These are phyloP conservation scores for Fusarium odoratissimum DNA, from an alignment of 2,329 filamentous ascomycete genomes.

Conservation along the genomic window DNA sequence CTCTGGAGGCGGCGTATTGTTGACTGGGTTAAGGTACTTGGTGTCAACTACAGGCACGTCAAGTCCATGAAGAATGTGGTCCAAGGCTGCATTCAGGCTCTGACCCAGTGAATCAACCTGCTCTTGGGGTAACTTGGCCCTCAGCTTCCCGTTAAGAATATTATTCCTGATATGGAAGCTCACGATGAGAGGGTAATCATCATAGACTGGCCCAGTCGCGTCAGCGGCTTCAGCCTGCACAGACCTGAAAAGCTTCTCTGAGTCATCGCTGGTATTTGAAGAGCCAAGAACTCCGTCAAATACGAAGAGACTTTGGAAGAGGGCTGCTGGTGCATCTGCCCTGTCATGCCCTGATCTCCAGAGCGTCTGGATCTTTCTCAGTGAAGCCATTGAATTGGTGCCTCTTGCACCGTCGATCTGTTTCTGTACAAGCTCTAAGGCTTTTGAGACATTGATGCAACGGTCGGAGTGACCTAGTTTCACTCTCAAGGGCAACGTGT, in stretches of 20 bases:
- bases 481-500: constrained; percentile 12
- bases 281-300: constrained; percentile 15
- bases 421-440: background rate
- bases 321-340: background rate
- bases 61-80: background rate
- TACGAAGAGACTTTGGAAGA: constrained; percentile 29
- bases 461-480: background rate
- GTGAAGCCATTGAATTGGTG: constrained; percentile 15
- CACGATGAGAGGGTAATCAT: constrained; percentile 25
- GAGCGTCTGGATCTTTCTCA: constrained; percentile 11
- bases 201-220: background rate
- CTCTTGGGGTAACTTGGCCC: background rate
- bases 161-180: constrained; percentile 21
- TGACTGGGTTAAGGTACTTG: background rate
- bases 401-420: constrained; percentile 13
- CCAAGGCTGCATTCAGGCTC: background rate
- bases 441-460: background rate
- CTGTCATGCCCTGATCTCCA: background rate
- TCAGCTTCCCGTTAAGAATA: constrained; percentile 4
- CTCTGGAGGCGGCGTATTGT: rapidly evolving
- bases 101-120: background rate
- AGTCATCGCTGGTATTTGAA: background rate
- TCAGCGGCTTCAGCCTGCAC: background rate
- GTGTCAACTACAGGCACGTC: background rate
- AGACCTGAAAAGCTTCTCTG: background rate